Evolutionary conservation across 2,329 filamentous ascomycete genomes (phyloP), one percentile per base, ranked within the genome.

Genomic region (Fusarium sp.): DNA sequence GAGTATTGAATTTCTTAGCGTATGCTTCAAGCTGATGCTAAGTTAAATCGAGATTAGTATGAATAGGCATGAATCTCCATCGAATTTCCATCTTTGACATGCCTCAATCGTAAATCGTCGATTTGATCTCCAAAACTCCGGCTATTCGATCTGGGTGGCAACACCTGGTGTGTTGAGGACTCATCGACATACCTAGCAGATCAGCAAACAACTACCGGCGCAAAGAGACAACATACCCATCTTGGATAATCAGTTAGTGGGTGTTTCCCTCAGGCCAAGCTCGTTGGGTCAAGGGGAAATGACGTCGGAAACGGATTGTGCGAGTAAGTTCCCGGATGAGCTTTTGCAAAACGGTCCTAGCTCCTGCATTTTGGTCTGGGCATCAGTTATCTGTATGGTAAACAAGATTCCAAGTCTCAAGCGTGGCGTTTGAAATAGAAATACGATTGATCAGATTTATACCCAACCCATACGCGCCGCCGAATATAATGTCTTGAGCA

Each of bases 371-470:
- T 35, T 20, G 23, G 33, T 18, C 10, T 35, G 17, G 15, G 15
- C 18, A 23, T 23, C 32, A 37, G 18, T 37, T 15, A 26, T 32
- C 48, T 26, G 13, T 15, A n/a, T 8, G 23, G 12, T 12, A n/a
- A 35, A 35, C 15, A 26, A 26, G 48, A 41, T 55, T 45, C n/a
- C 23, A 35, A 10, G 38, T 32, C 32, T 12, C 23, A 17, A 23
- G 23, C 12, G 23, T 45, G 32, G 38, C 3, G 27, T 12, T 17
- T 32, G 26, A 20, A 33, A 57, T 30, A 50, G 18, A 37, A 32
- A 37, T 20, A 55, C 49, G 26, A 48, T 48, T 23, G 14, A 58
- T 58, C 41, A 58, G 50, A 44, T 57, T 45, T 20, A 11, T 46
- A 9, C 18, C 18, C 20, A 20, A 13, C 27, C 35, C 26, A 61